These are phyloP conservation scores for Nicotiana rustica DNA, from an alignment of 305 asterid genomes.

Conservation along the genomic window DNA sequence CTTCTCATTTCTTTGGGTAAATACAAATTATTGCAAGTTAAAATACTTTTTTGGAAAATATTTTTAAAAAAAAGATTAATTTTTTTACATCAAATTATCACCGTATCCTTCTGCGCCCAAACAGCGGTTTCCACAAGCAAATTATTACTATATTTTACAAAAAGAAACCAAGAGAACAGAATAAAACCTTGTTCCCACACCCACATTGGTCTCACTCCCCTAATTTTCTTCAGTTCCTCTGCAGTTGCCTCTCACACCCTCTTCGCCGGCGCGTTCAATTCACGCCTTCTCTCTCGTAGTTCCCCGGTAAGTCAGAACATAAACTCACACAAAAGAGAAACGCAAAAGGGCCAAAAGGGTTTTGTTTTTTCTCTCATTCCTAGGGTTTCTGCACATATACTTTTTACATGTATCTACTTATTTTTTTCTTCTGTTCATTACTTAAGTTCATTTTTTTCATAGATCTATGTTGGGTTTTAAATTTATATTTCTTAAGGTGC, in stretches of 20 bases:
- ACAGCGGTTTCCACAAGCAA: too few species aligned
- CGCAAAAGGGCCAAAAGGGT: conserved; percentile 1
- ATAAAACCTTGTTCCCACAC: not conserved
- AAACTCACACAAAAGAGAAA: not conserved
- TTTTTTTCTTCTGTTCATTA: not conserved
- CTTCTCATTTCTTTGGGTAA: too few species aligned
- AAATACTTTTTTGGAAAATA: too few species aligned
- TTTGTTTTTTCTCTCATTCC: conserved; percentile 23
- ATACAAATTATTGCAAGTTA: too few species aligned
- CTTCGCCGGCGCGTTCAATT: conserved; percentile 19
- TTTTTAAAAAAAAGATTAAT: too few species aligned
- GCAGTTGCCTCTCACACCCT: not conserved
- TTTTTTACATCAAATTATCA: too few species aligned
- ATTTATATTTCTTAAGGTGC: not conserved
- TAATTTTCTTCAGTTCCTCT: not conserved
- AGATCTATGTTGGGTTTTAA: not conserved
- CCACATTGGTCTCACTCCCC: not conserved
- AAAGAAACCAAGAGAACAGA: not conserved
- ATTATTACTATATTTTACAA: too few species aligned
- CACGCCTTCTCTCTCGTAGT: not conserved
- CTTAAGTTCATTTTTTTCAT: not conserved
- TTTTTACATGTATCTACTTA: not conserved
- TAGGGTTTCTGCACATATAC: conserved; percentile 33
- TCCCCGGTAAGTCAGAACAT: not conserved
- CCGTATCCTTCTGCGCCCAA: too few species aligned